Percentiles rank a stretch among this genome's conserved stretches.
These are phyloP conservation scores for Pezicula neosporulosa DNA, from an alignment of 2,329 filamentous ascomycete species.

Conservation along the genomic window DNA sequence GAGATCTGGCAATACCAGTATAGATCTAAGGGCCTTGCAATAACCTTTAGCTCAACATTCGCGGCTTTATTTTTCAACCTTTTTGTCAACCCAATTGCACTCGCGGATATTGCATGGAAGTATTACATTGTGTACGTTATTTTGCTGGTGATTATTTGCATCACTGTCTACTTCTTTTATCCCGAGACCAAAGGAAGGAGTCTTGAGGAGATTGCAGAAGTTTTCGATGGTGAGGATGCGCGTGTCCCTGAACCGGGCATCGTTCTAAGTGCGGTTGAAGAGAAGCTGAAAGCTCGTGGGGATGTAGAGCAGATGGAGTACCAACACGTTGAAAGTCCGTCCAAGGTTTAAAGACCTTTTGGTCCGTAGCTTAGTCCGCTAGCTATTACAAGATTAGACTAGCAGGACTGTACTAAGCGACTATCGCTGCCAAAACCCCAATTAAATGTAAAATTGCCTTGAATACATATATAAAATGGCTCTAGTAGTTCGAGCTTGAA, in stretches of 20 bases:
- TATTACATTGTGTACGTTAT: constrained; percentile 20
- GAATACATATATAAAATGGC: too few species aligned
- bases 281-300: background rate
- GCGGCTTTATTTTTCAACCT: constrained; percentile 36
- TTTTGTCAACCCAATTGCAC: constrained; percentile 42
- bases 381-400: too few species aligned
- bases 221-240: constrained; percentile 18
- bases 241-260: background rate
- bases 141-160: constrained; percentile 5
- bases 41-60: constrained; percentile 22
- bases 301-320: too few species aligned
- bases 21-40: constrained; percentile 31
- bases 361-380: too few species aligned
- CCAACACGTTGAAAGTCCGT: too few species aligned
- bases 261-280: background rate
- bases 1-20: constrained; percentile 37
- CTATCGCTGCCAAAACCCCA: too few species aligned
- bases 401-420: too few species aligned
- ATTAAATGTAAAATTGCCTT: too few species aligned
- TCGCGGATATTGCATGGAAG: constrained; percentile 34
- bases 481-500: too few species aligned
- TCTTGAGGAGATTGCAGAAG: constrained; percentile 12
- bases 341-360: too few species aligned
- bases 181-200: constrained; percentile 13
- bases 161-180: constrained; percentile 11